phyloP scores from a whole-genome alignment of 129 eudicot genomes.

The Flaveria ramosissima region DNA sequence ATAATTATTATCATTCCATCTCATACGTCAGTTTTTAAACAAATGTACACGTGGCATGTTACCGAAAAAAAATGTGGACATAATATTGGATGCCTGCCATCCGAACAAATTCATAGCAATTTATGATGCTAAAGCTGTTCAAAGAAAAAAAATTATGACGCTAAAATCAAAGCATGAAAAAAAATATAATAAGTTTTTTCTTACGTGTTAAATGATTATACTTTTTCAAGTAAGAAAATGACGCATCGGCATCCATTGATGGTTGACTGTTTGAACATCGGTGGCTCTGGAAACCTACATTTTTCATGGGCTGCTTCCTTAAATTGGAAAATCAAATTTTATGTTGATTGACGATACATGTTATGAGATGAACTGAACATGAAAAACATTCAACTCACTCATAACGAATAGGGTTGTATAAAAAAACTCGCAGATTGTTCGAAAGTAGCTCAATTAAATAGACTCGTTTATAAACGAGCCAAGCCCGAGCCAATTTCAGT shows the following conservation, averaged over 20 bases:
- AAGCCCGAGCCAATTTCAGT: no score
- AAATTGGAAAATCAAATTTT: background rate
- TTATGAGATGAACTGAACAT: background rate
- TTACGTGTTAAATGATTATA: background rate
- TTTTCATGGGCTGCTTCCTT: background rate
- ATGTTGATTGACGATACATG: background rate
- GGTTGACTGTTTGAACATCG: background rate
- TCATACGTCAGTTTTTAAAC: no score
- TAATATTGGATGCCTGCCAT: conserved; percentile 16
- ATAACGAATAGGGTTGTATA: no score
- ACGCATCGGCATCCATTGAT: background rate
- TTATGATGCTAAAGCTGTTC: conserved; percentile 10
- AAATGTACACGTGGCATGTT: background rate
- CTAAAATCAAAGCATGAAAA: conserved; percentile 21
- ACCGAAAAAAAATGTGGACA: conserved; percentile 4
- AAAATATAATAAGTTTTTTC: background rate
- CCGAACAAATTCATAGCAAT: conserved; percentile 1
- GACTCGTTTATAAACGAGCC: no score
- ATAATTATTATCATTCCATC: no score
- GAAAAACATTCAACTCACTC: background rate
- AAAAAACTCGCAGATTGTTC: no score
- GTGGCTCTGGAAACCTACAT: background rate
- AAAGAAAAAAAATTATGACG: no score
- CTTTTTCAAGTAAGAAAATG: background rate
- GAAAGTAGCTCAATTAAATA: no score